Conservation (phyloP, 129 eudicot genomes). For the Ambrosia trifida region DNA sequence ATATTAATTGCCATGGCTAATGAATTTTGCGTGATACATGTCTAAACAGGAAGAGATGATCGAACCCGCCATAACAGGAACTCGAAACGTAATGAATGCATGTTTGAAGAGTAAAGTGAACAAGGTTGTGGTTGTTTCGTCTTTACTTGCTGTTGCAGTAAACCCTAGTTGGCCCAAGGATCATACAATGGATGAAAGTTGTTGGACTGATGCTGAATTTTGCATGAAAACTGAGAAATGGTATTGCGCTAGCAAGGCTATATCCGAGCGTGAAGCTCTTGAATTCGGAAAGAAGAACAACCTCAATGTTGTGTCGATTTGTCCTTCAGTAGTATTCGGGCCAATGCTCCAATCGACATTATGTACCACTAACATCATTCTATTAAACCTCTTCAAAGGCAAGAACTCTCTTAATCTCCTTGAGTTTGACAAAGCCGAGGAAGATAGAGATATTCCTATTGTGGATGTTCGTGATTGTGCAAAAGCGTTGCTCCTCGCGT, state of each 20-base stretch:
- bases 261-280: slow-evolving; percentile 37
- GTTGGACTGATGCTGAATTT: slow-evolving; percentile 1
- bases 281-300: slow-evolving; percentile 23
- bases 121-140: slow-evolving; percentile 5
- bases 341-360: slow-evolving; percentile 43
- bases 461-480: slow-evolving; percentile 43
- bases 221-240: slow-evolving; percentile 21
- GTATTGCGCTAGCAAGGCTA: slow-evolving; percentile 34
- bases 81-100: slow-evolving; percentile 4
- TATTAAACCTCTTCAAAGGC: slow-evolving; percentile 36
- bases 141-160: not conserved
- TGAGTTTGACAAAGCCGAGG: slow-evolving; percentile 14
- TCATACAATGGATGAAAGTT: not conserved
- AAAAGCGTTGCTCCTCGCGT: slow-evolving; percentile 33
- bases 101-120: slow-evolving; percentile 5
- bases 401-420: slow-evolving; percentile 14
- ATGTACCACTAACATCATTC: slow-evolving; percentile 22
- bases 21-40: not conserved
- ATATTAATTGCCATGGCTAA: not conserved
- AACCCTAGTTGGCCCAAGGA: slow-evolving; percentile 5
- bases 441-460: slow-evolving; percentile 6
- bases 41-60: not conserved
- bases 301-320: slow-evolving; percentile 37
- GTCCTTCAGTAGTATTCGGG: slow-evolving; percentile 40
- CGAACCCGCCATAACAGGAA: slow-evolving; percentile 6